A percentile compares a stretch with the other conserved stretches of the same genome.
These are phyloP conservation scores for Monosporascus sp. DNA, from an alignment of 2,329 filamentous ascomycete species.

Conservation along the genomic window DNA sequence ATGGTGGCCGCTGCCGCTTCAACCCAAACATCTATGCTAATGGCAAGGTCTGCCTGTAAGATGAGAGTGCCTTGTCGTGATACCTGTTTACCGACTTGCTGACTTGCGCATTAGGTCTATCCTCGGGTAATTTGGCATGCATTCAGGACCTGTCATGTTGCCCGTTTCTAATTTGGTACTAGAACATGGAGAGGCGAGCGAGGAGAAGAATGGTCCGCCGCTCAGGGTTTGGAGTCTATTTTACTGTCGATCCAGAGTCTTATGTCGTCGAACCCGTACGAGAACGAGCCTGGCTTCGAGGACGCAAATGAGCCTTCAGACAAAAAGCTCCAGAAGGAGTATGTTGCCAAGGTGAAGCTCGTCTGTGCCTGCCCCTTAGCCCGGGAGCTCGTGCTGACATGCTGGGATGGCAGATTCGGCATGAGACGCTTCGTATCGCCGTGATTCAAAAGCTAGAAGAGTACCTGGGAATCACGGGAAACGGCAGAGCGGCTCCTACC, in stretches of 20 bases:
- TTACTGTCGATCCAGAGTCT: slow-evolving; percentile 93
- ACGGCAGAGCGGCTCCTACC: slow-evolving; percentile 36
- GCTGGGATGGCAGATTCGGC: slow-evolving; percentile 61
- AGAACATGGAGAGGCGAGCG: slow-evolving; percentile 91
- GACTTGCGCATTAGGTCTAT: slow-evolving; percentile 58
- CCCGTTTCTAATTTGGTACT: slow-evolving; percentile 7
- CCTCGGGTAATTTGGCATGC: slow-evolving; percentile 57
- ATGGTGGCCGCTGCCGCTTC: slow-evolving; percentile 81
- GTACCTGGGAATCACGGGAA: slow-evolving; percentile 60
- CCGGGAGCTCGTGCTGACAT: slow-evolving; percentile 11
- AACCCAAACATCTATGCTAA: slow-evolving; percentile 94
- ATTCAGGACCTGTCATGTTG: slow-evolving; percentile 1
- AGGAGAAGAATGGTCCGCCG: slow-evolving; percentile 94
- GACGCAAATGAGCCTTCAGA: slow-evolving; percentile 62
- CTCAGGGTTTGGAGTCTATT: slow-evolving; percentile 91
- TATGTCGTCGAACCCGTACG: slow-evolving; percentile 89
- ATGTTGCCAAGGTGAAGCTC: slow-evolving; percentile 66
- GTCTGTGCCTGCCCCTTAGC: not conserved
- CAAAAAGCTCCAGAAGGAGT: slow-evolving; percentile 67
- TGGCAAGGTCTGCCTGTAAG: slow-evolving; percentile 89
- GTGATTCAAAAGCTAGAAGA: slow-evolving; percentile 82
- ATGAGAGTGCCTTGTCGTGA: slow-evolving; percentile 14
- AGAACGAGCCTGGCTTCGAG: slow-evolving; percentile 94
- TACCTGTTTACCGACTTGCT: not conserved
- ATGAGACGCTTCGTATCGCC: slow-evolving; percentile 82